Evolutionary conservation across 2,329 filamentous ascomycete genomes (phyloP).

Genomic region (Pseudophaeomoniella oleicola): DNA sequence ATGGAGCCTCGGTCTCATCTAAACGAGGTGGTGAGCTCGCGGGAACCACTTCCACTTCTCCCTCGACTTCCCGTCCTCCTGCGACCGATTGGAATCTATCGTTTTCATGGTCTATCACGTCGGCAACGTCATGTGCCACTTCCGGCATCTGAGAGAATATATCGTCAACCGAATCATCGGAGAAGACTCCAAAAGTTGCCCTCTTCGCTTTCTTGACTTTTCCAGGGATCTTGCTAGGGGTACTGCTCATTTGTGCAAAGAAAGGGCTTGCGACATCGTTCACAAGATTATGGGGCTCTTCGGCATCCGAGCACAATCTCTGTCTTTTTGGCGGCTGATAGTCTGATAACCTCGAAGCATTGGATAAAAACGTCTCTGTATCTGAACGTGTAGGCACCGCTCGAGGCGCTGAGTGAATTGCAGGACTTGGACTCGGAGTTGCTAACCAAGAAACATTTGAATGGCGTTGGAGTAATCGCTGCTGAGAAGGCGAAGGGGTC

Average conservation of each 20-base stretch:
- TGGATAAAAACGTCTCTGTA: conserved; percentile 21
- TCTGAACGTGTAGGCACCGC: neutral
- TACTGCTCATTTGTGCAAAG: conserved; percentile 24
- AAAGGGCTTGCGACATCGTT: conserved; percentile 31
- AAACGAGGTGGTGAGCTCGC: neutral
- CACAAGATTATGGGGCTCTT: conserved; percentile 18
- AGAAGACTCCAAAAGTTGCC: conserved; percentile 33
- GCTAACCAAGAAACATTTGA: conserved; percentile 40
- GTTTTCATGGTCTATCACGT: neutral
- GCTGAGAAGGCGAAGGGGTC: conserved; percentile 51
- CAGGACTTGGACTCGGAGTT: conserved; percentile 18
- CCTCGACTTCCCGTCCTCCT: neutral
- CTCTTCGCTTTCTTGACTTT: conserved; percentile 26
- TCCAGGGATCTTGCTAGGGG: conserved; percentile 16
- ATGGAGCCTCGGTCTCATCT: too few relatives aligned
- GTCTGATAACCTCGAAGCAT: conserved; percentile 23
- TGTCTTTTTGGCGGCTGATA: conserved; percentile 35
- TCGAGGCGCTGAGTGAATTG: neutral
- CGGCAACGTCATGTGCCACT: too few relatives aligned
- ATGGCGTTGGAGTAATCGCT: conserved; percentile 41
- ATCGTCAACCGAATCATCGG: conserved; percentile 38
- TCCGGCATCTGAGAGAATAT: neutral
- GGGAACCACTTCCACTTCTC: neutral
- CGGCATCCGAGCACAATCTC: conserved; percentile 34
- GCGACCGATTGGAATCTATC: too few relatives aligned